Conservation (phyloP, 2,329 filamentous ascomycete genomes). For the Colletotrichum paranaense region DNA sequence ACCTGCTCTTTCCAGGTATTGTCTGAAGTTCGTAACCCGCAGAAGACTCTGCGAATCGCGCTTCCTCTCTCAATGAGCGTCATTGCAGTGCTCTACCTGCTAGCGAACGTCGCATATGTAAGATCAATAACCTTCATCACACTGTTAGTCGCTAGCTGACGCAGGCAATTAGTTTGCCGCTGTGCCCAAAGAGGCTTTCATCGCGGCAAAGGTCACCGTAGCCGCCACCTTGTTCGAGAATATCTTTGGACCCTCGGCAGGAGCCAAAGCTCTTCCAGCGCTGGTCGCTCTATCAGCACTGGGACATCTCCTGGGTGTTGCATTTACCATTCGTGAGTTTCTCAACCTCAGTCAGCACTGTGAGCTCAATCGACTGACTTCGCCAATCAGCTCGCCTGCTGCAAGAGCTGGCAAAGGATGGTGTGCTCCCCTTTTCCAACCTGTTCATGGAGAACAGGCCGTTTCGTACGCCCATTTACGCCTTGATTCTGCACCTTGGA, state of each 20-base stretch:
- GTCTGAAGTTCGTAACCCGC: constrained; percentile 33
- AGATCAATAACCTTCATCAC: not conserved
- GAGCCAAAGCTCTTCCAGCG: constrained; percentile 23
- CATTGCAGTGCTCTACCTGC: constrained; percentile 23
- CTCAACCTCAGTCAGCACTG: not conserved
- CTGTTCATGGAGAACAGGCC: constrained; percentile 41
- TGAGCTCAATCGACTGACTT: not conserved
- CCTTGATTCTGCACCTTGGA: constrained; percentile 35
- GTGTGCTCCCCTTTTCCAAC: constrained; percentile 39
- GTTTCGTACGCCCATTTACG: constrained; percentile 39
- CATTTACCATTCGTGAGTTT: constrained; percentile 29
- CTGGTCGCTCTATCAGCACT: constrained; percentile 27
- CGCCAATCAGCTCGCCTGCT: constrained; percentile 31
- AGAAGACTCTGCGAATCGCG: constrained; percentile 23
- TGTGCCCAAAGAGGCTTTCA: constrained; percentile 31
- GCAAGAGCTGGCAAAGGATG: constrained; percentile 37
- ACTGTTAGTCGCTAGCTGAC: not conserved
- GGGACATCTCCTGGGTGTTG: constrained; percentile 27
- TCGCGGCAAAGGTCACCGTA: constrained; percentile 32
- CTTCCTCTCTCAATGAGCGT: constrained; percentile 27
- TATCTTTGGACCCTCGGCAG: constrained; percentile 22
- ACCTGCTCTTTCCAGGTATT: not conserved
- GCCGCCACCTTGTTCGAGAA: constrained; percentile 32
- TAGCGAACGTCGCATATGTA: constrained; percentile 30
- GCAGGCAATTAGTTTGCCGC: constrained; percentile 11